Percentiles rank a stretch among this genome's conserved stretches.
phyloP scores from a whole-genome alignment of 768 basidiomycete genomes.

The Suillus hirtellus region DNA sequence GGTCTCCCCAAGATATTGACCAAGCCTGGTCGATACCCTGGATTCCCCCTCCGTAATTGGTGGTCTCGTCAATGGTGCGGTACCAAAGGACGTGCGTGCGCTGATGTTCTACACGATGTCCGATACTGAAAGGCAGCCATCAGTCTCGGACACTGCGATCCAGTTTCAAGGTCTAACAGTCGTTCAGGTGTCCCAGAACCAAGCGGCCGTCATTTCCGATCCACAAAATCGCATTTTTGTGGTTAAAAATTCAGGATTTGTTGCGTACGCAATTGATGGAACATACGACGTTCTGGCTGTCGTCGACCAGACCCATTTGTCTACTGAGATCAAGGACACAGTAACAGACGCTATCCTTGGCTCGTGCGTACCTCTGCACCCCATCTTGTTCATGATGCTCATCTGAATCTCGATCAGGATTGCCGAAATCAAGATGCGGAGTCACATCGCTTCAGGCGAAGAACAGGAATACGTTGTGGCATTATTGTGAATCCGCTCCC shows the following conservation, averaged over 20 bases:
- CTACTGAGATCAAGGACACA: constrained; percentile 56
- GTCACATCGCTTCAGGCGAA: constrained; percentile 42
- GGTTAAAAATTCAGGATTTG: constrained; percentile 76
- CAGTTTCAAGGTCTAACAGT: constrained; percentile 78
- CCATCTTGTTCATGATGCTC: constrained; percentile 5
- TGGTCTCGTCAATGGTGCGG: constrained; percentile 79
- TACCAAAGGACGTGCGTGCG: constrained; percentile 59
- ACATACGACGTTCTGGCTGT: constrained; percentile 78
- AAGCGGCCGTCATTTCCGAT: constrained; percentile 77
- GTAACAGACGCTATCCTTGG: constrained; percentile 67
- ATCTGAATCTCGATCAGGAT: constrained; percentile 36
- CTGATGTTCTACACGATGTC: not conserved
- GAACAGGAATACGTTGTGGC: constrained; percentile 75
- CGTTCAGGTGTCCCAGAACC: constrained; percentile 88
- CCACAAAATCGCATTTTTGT: constrained; percentile 80
- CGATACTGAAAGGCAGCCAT: constrained; percentile 1
- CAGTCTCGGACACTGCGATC: constrained; percentile 82
- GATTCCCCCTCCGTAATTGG: constrained; percentile 78
- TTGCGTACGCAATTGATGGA: constrained; percentile 74
- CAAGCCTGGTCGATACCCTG: constrained; percentile 75
- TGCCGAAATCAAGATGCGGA: constrained; percentile 80
- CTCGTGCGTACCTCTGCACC: constrained; percentile 33
- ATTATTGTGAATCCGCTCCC: constrained; percentile 51
- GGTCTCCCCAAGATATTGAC: constrained; percentile 77
- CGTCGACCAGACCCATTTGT: constrained; percentile 82